Evolutionary conservation across 768 basidiomycete genomes (phyloP).

Genomic region (Podaxis sp.): DNA sequence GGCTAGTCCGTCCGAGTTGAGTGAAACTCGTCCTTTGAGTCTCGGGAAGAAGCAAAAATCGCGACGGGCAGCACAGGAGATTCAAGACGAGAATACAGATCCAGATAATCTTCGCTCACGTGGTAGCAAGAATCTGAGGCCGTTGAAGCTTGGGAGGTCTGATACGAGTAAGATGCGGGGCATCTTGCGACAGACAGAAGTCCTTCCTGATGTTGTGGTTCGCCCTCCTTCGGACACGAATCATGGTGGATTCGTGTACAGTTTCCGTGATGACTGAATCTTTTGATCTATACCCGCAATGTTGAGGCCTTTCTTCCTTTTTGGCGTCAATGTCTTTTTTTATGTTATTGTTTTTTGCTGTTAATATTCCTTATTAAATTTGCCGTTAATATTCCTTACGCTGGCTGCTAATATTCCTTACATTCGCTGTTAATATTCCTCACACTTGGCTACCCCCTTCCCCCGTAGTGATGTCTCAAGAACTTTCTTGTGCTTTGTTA

Average conservation of each 20-base stretch:
- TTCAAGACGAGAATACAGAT: constrained; percentile 40
- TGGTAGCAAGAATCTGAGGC: constrained; percentile 51
- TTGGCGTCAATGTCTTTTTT: constrained; percentile 4
- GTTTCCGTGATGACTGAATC: constrained; percentile 37
- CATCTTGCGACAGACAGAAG: constrained; percentile 51
- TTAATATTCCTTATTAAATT: not conserved
- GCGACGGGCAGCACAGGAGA: constrained; percentile 25
- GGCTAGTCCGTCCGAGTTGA: constrained; percentile 19
- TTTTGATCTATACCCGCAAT: constrained; percentile 15
- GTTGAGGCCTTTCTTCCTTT: constrained; percentile 14
- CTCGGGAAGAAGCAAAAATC: constrained; percentile 55
- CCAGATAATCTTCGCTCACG: constrained; percentile 25
- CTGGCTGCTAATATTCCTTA: not conserved
- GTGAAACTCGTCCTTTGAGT: constrained; percentile 49
- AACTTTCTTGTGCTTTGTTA: not conserved
- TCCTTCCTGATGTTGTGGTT: constrained; percentile 59
- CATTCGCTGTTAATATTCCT: not conserved
- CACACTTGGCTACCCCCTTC: not conserved
- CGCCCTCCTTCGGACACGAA: constrained; percentile 56
- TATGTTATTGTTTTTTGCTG: constrained; percentile 1
- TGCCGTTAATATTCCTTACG: not conserved
- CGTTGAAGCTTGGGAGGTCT: constrained; percentile 56
- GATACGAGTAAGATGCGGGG: constrained; percentile 65
- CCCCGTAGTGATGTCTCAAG: not conserved
- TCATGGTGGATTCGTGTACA: constrained; percentile 41